Percentiles rank a stretch among this genome's conserved stretches.
These are phyloP conservation scores for Lactifluus pinguis DNA, from an alignment of 768 basidiomycete genomes.

Conservation along the genomic window DNA sequence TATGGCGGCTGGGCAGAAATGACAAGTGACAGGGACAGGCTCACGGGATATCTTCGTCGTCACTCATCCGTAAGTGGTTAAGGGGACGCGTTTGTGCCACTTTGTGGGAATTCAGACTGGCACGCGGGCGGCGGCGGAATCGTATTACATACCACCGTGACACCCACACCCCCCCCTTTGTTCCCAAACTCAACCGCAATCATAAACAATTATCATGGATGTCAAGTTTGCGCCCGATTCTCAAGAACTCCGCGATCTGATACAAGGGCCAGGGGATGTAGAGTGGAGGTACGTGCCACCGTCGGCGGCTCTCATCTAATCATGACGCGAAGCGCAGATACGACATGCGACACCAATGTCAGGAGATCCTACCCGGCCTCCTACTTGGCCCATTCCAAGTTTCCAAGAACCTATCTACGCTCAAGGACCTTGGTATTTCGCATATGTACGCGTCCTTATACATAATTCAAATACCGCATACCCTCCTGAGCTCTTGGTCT, in stretches of 20 bases:
- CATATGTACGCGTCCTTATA: conserved; percentile 52
- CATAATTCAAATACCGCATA: conserved; percentile 4
- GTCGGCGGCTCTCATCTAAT: neutral
- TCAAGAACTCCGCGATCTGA: conserved; percentile 42
- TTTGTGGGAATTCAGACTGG: neutral
- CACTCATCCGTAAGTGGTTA: neutral
- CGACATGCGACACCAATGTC: conserved; percentile 93
- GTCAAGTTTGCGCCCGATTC: conserved; percentile 4
- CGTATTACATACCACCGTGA: neutral
- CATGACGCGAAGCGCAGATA: conserved; percentile 41
- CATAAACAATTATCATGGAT: neutral
- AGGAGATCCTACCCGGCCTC: conserved; percentile 80
- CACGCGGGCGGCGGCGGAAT: neutral
- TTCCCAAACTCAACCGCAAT: neutral
- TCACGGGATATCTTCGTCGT: conserved; percentile 14
- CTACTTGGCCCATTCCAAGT: conserved; percentile 83
- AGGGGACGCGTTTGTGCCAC: neutral
- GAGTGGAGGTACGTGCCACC: conserved; percentile 65
- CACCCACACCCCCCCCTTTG: neutral
- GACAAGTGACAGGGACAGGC: neutral
- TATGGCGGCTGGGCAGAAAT: neutral
- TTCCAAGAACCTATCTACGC: conserved; percentile 69
- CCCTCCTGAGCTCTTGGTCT: neutral
- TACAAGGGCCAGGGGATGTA: conserved; percentile 73
- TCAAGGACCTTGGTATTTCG: conserved; percentile 59